phyloP scores from a whole-genome alignment of 345 rosid species.

The rapeseed (Brassica napus) region DNA sequence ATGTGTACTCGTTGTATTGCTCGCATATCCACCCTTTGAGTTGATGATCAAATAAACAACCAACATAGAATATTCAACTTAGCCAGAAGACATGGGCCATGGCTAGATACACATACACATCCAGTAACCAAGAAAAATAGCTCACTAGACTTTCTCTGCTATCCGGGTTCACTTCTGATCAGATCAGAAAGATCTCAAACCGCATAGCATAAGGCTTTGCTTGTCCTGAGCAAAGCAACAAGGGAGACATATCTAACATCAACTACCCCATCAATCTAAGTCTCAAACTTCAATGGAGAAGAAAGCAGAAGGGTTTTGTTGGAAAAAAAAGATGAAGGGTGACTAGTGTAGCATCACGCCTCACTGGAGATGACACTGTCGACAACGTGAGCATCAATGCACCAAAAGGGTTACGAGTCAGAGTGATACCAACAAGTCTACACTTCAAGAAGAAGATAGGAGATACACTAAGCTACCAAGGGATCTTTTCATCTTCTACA shows the following conservation, averaged over 20 bases:
- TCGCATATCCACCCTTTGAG: background rate
- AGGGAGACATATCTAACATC: slow-evolving; percentile 53
- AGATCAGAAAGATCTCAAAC: slow-evolving; percentile 43
- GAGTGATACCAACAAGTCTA: slow-evolving; percentile 48
- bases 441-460: slow-evolving; percentile 42
- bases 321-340: slow-evolving; percentile 34
- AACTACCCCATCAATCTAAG: slow-evolving; percentile 55
- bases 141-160: slow-evolving; percentile 53
- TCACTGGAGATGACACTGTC: slow-evolving; percentile 42
- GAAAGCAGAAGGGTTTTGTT: slow-evolving; percentile 36
- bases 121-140: background rate
- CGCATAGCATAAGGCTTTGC: slow-evolving; percentile 38
- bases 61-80: background rate
- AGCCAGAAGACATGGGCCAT: background rate
- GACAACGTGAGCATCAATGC: slow-evolving; percentile 40
- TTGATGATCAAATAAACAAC: background rate
- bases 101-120: background rate
- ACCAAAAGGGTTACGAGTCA: slow-evolving; percentile 38
- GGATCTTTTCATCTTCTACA: slow-evolving; percentile 37
- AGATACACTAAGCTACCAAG: slow-evolving; percentile 50
- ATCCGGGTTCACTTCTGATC: slow-evolving; percentile 46
- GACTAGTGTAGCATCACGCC: slow-evolving; percentile 50
- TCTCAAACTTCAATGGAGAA: slow-evolving; percentile 43
- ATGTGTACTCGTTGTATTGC: background rate
- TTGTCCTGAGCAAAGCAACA: slow-evolving; percentile 50